Evolutionary conservation across 2,329 filamentous ascomycete species (phyloP).

Genomic region (Aureobasidium sp.): DNA sequence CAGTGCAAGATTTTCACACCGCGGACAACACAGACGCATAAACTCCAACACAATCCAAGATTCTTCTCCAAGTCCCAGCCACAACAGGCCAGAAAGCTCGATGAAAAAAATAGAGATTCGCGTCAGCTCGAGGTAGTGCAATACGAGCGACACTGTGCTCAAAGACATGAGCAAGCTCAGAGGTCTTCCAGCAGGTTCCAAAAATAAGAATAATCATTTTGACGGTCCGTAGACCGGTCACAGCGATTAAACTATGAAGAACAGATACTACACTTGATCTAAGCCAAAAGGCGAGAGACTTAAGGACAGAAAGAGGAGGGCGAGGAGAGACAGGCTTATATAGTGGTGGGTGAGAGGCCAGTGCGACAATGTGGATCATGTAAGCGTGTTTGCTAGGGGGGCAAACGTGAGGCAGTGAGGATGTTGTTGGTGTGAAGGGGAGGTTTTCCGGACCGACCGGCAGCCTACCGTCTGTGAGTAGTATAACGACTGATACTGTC

Average conservation of each 20-base stretch:
- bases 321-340: not conserved
- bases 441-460: no score
- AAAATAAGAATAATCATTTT: conserved; percentile 79
- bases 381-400: no score
- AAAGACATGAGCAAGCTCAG: conserved; percentile 62
- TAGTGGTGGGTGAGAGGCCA: no score
- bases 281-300: conserved; percentile 4
- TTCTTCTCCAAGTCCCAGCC: conserved; percentile 21
- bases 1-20: no score
- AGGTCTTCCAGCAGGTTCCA: conserved; percentile 46
- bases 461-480: no score
- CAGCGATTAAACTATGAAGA: conserved; percentile 96
- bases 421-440: no score
- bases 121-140: conserved; percentile 67
- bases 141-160: conserved; percentile 66
- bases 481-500: no score
- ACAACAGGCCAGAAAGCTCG: conserved; percentile 11
- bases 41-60: no score
- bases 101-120: conserved; percentile 39
- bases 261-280: conserved; percentile 32
- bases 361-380: no score
- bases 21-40: no score
- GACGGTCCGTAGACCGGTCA: conserved; percentile 62
- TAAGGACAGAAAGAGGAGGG: not conserved
- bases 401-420: no score